Evolutionary conservation across 2,329 filamentous ascomycete species (phyloP).

Genomic region (Fusarium nodosum): DNA sequence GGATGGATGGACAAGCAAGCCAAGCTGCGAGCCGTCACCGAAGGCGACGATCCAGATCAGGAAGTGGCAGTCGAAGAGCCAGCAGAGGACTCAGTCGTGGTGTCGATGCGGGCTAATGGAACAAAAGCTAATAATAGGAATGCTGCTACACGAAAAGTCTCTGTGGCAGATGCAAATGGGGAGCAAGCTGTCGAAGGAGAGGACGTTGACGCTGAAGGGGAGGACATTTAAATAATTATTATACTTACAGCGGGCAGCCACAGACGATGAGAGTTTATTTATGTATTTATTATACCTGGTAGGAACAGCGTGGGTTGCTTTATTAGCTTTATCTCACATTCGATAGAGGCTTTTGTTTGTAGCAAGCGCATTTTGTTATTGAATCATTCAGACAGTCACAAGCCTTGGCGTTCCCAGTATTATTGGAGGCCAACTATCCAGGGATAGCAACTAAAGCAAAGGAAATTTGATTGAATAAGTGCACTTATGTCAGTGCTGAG

Average conservation of each 20-base stretch:
- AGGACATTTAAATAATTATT: conserved; percentile 50
- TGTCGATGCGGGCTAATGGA: conserved; percentile 46
- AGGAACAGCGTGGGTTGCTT: conserved; percentile 34
- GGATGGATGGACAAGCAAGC: conserved; percentile 61
- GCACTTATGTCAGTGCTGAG: background rate
- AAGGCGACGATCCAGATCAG: conserved; percentile 34
- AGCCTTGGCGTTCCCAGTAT: background rate
- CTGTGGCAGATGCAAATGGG: conserved; percentile 26
- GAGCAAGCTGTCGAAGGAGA: conserved; percentile 38
- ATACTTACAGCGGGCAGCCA: conserved; percentile 13
- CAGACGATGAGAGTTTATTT: conserved; percentile 13
- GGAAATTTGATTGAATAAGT: conserved; percentile 9
- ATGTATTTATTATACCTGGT: conserved; percentile 45
- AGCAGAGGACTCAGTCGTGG: conserved; percentile 54
- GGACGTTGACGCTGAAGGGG: conserved; percentile 55
- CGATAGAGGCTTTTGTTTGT: conserved; percentile 26
- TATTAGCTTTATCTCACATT: conserved; percentile 22
- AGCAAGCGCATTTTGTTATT: conserved; percentile 42
- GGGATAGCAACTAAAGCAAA: conserved; percentile 17
- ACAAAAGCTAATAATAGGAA: conserved; percentile 41
- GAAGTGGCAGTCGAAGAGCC: conserved; percentile 38
- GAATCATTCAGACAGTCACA: conserved; percentile 27
- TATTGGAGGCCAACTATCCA: conserved; percentile 14
- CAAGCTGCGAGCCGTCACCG: conserved; percentile 30
- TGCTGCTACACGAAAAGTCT: conserved; percentile 23